phyloP scores from a whole-genome alignment of 192 early-diverging fungal species.

The Piromyces finnis region DNA sequence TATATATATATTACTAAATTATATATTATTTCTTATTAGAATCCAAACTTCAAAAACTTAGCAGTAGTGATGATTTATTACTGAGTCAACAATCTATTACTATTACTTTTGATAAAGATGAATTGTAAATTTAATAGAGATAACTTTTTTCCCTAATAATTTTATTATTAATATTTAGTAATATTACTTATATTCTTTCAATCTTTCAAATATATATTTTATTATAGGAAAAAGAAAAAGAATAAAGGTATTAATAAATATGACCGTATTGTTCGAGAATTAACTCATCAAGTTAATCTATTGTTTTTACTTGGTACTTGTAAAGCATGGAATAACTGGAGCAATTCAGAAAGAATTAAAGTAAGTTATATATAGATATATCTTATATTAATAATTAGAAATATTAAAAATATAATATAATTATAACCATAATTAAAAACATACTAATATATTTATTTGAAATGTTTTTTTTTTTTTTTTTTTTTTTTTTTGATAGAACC shows the following conservation, averaged over 20 bases:
- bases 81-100: neutral
- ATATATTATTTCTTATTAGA: too few relatives aligned
- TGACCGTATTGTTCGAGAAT: neutral
- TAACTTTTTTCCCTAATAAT: too few relatives aligned
- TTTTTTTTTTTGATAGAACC: neutral
- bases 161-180: too few relatives aligned
- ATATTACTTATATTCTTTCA: too few relatives aligned
- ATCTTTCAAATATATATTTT: too few relatives aligned
- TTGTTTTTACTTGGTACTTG: neutral
- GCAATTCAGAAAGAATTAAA: neutral
- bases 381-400: too few relatives aligned
- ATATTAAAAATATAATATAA: too few relatives aligned
- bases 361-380: too few relatives aligned
- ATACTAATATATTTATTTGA: too few relatives aligned
- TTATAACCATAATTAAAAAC: too few relatives aligned
- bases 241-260: neutral
- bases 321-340: neutral
- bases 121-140: neutral
- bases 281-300: neutral
- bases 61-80: neutral
- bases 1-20: too few relatives aligned
- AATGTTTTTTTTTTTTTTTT: too few relatives aligned
- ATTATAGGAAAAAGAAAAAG: neutral
- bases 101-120: neutral
- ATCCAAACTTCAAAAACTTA: neutral